These are phyloP conservation scores for Globisporangium paroecandrum DNA, from an alignment of 352 stramenopile genomes.

Conservation along the genomic window DNA sequence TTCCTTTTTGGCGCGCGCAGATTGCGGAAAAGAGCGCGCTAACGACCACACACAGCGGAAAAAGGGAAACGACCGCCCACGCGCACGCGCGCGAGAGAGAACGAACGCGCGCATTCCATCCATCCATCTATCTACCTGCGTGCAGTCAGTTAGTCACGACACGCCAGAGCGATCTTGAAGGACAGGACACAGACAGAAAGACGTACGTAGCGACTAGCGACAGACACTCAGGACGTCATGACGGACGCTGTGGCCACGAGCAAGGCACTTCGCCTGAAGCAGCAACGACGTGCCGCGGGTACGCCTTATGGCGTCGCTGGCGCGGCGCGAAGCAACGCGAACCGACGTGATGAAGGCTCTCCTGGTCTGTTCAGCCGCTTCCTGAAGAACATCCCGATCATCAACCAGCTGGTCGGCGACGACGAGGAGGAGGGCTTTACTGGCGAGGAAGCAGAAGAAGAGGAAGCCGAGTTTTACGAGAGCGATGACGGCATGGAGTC, in stretches of 20 bases:
- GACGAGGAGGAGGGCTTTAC: constrained; percentile 26
- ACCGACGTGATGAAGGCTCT: constrained; percentile 8
- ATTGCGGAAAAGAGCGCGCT: constrained; percentile 5
- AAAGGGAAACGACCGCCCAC: constrained; percentile 7
- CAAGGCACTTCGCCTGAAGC: constrained; percentile 18
- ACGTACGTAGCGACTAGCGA: background rate
- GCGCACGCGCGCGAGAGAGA: background rate
- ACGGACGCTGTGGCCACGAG: constrained; percentile 8
- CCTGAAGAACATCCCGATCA: constrained; percentile 63
- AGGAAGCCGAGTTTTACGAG: constrained; percentile 4
- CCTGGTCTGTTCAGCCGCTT: constrained; percentile 52
- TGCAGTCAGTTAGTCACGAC: background rate
- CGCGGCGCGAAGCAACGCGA: constrained; percentile 6
- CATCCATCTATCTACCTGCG: constrained; percentile 1
- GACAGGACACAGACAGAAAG: background rate
- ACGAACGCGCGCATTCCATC: constrained; percentile 2
- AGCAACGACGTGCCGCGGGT: constrained; percentile 32
- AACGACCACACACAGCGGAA: background rate
- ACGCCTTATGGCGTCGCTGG: constrained; percentile 33
- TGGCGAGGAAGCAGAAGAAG: constrained; percentile 19
- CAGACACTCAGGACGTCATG: constrained; percentile 4
- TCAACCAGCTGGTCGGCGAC: constrained; percentile 48
- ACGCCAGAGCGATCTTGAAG: background rate
- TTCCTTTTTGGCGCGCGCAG: constrained; percentile 11
- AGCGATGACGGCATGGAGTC: constrained; percentile 18